phyloP scores from a whole-genome alignment of 768 basidiomycete species.

The Leccinum disarticulatum region DNA sequence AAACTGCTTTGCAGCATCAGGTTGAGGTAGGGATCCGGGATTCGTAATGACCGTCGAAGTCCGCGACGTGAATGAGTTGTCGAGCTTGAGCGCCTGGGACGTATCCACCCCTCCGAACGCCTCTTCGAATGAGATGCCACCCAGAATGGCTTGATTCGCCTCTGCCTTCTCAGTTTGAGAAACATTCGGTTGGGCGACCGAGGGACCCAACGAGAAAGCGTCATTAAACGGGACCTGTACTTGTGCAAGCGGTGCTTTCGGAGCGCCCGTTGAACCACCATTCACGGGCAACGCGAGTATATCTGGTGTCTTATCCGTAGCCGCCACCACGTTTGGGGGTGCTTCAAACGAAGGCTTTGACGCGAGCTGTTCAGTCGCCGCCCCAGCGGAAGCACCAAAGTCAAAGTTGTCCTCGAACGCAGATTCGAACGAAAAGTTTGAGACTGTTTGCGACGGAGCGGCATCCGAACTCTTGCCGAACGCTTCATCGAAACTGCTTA shows the following conservation, averaged over 20 bases:
- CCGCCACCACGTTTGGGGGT: conserved; percentile 6
- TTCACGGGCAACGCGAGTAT: conserved; percentile 16
- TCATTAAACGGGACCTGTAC: conserved; percentile 45
- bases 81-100: conserved; percentile 40
- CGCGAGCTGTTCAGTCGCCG: conserved; percentile 29
- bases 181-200: conserved; percentile 4
- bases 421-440: conserved; percentile 62
- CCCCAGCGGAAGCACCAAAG: conserved; percentile 43
- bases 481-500: conserved; percentile 75
- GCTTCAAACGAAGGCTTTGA: conserved; percentile 24
- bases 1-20: conserved; percentile 31
- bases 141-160: conserved; percentile 7
- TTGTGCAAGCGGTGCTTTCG: conserved; percentile 18
- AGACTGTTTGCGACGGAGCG: conserved; percentile 31
- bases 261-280: conserved; percentile 6
- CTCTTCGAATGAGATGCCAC: conserved; percentile 50
- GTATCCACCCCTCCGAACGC: conserved; percentile 50
- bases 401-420: conserved; percentile 70
- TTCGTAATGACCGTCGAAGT: conserved; percentile 33
- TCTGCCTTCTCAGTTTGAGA: conserved; percentile 19
- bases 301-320: conserved; percentile 13
- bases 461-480: conserved; percentile 53
- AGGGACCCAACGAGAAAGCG: conserved; percentile 39
- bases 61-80: conserved; percentile 37
- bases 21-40: conserved; percentile 18